phyloP scores from a whole-genome alignment of 345 rosid genomes.

The Murraya paniculata region DNA sequence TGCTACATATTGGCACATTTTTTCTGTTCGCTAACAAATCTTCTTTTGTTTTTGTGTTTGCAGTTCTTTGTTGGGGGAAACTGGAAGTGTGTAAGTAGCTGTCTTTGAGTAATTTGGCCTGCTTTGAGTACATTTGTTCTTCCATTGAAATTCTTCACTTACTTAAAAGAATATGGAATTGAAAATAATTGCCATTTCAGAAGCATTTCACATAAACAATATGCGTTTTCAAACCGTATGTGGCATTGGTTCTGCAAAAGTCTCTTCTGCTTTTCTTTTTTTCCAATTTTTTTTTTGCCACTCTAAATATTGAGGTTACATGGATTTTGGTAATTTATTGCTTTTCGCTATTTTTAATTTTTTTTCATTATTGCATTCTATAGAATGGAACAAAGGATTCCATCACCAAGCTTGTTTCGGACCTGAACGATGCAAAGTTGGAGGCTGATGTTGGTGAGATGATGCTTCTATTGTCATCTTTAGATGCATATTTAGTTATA shows the following conservation, averaged over 20 bases:
- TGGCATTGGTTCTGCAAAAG: not conserved
- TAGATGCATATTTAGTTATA: not conserved
- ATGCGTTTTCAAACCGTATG: not conserved
- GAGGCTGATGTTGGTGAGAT: constrained; percentile 89
- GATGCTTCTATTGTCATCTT: not conserved
- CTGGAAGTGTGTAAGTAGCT: constrained; percentile 94
- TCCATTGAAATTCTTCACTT: not conserved
- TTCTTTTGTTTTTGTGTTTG: constrained; percentile 29
- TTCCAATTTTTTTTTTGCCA: not conserved
- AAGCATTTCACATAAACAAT: not conserved
- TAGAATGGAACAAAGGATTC: constrained; percentile 96
- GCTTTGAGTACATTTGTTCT: not conserved
- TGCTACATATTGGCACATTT: not conserved
- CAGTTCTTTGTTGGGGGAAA: constrained; percentile 99
- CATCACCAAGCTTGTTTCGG: constrained; percentile 83
- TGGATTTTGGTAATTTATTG: constrained; percentile 9
- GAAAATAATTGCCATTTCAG: not conserved
- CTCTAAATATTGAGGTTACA: not conserved
- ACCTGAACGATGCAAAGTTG: constrained; percentile 75
- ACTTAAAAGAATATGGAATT: not conserved
- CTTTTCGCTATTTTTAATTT: constrained; percentile 11
- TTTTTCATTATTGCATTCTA: constrained; percentile 1
- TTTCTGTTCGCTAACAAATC: not conserved
- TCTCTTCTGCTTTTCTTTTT: not conserved
- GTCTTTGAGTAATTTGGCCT: not conserved